Percentiles rank a stretch among this genome's conserved stretches.
Conservation (phyloP, 176 grass and related monocot genomes). For the Oryza rufipogon region DNA sequence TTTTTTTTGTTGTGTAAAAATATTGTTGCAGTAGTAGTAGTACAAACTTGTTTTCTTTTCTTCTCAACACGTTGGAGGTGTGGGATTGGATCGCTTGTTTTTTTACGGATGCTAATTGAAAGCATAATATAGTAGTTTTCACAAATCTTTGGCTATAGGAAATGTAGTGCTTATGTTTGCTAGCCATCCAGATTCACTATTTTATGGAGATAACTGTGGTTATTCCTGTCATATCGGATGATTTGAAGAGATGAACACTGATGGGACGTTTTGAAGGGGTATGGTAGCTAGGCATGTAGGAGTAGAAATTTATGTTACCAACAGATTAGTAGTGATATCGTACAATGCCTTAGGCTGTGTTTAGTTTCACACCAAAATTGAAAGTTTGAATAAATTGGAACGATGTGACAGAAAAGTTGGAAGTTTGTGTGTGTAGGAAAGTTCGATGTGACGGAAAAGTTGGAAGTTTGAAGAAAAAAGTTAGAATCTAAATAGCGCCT, state of each 20-base stretch:
- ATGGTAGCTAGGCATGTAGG: background rate
- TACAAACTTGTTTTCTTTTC: background rate
- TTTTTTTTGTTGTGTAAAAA: background rate
- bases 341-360: background rate
- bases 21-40: background rate
- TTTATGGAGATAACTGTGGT: constrained; percentile 16
- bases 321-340: background rate
- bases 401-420: no score
- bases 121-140: background rate
- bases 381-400: no score
- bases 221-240: background rate
- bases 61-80: background rate
- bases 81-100: background rate
- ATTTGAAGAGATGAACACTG: background rate
- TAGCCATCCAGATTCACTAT: constrained; percentile 10
- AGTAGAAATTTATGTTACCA: background rate
- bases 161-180: background rate
- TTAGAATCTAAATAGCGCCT: no score
- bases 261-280: background rate
- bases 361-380: no score
- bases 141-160: background rate
- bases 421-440: no score
- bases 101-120: background rate
- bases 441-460: no score
- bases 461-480: no score